A percentile compares a stretch with the other conserved stretches of the same genome.
phyloP scores from a whole-genome alignment of 768 basidiomycete species.

The Termitomyces sp. region DNA sequence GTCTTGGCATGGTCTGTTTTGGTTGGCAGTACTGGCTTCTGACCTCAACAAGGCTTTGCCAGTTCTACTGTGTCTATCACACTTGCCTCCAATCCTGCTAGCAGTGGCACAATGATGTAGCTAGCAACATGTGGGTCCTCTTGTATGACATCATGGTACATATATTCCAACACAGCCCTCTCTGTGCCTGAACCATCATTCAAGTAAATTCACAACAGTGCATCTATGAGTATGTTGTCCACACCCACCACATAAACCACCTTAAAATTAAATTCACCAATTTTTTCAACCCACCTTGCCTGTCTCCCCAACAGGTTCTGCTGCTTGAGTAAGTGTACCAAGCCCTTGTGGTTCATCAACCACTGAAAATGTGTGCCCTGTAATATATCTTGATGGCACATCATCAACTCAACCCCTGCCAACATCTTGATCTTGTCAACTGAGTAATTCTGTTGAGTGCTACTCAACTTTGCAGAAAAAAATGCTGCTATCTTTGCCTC shows the following conservation, averaged over 20 bases:
- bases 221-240: slow-evolving; percentile 10
- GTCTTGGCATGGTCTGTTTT: neutral
- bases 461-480: no score
- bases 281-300: neutral
- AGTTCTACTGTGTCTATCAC: no score
- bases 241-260: neutral
- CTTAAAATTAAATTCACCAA: neutral
- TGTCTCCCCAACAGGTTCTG: neutral
- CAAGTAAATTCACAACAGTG: neutral
- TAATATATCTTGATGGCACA: neutral
- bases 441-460: no score
- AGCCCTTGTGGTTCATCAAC: neutral
- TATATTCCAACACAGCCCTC: slow-evolving; percentile 10
- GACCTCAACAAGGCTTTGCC: no score
- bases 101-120: slow-evolving; percentile 4
- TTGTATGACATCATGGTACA: slow-evolving; percentile 7
- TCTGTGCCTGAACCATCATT: slow-evolving; percentile 1
- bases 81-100: slow-evolving; percentile 12
- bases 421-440: neutral
- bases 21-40: no score
- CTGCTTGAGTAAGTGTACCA: neutral
- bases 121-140: neutral
- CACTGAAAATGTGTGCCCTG: neutral
- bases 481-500: no score
- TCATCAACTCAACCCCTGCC: neutral